phyloP scores from a whole-genome alignment of 495 filamentous ascomycete genomes.

The Aspergillus avenaceus region DNA sequence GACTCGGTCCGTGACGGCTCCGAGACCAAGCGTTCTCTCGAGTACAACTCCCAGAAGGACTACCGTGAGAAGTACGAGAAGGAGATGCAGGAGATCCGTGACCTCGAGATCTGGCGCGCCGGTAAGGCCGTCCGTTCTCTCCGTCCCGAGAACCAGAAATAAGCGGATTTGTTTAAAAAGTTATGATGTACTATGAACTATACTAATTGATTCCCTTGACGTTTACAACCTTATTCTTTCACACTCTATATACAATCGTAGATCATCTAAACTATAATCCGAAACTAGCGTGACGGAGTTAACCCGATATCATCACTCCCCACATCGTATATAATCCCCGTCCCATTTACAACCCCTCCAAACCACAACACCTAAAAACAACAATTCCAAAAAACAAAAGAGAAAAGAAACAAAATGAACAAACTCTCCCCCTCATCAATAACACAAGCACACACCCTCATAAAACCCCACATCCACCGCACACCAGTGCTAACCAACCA shows the following conservation, averaged over 20 bases:
- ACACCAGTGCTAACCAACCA: slow-evolving; percentile 78
- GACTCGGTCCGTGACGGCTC: slow-evolving; percentile 80
- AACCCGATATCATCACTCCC: no score
- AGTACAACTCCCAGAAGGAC: slow-evolving; percentile 91
- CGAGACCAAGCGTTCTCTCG: slow-evolving; percentile 90
- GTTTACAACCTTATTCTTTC: background rate
- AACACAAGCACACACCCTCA: slow-evolving; percentile 67
- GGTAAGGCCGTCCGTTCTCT: slow-evolving; percentile 89
- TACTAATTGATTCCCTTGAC: slow-evolving; percentile 1
- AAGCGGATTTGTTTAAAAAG: slow-evolving; percentile 42
- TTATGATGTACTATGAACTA: slow-evolving; percentile 45
- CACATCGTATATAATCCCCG: background rate
- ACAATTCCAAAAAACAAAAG: background rate
- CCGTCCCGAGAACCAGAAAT: slow-evolving; percentile 90
- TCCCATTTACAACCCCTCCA: background rate
- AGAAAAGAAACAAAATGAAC: background rate
- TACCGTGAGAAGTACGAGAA: slow-evolving; percentile 94
- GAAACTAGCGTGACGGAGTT: no score
- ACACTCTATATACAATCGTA: no score
- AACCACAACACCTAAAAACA: background rate
- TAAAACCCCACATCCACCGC: slow-evolving; percentile 71
- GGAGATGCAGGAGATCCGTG: slow-evolving; percentile 94
- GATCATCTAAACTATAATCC: no score
- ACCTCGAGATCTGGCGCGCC: slow-evolving; percentile 97
- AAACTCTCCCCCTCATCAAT: slow-evolving; percentile 63